Evolutionary conservation across 1,284 basidiomycete species (phyloP), one percentile per base, ranked within the genome.

Genomic region (Takashimella koratensis): DNA sequence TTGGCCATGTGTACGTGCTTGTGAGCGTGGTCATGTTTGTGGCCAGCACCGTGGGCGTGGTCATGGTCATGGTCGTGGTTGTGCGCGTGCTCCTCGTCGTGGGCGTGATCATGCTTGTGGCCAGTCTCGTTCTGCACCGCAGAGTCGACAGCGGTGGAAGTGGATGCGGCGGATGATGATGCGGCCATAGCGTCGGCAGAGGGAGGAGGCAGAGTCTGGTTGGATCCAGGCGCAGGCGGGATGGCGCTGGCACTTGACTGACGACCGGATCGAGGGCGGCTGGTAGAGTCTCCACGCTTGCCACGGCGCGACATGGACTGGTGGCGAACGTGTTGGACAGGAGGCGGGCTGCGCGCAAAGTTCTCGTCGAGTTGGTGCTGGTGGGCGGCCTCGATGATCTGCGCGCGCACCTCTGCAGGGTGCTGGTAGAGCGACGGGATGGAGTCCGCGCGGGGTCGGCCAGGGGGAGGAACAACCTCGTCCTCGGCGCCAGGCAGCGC

Each of bases 371-470:
- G 30, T 27, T 60, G 49, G 39, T 72, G 72, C 51, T 75, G 71
- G 12, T 70, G 83, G 3, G 93, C 93, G 23, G 89, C 85, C 71
- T 91, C 86, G 45, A 94, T 87, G 51, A 97, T 84, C 46, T 86
- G 86, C 1, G 90, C 91, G 22, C 93, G 86, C 1, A 90, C 94
- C 40, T 88, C 87, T 13, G 86, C 90, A 0, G 93, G 94, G 68
- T 96, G 91, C 51, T 71, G 69, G 62, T 73, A 77, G 10, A 77
- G 64, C 5, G 73, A 75, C 2, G 65, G 64, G 45, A 75, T 66
- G 11, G 76, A 76, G 46, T 77, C 71, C 45, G 66, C 55, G 21
- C 73, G 67, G 30, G 30, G 10, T 8, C 30, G 30, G 25, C 52
- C 53, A 13, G 56, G 62, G 24, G 51, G 48, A 10, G 22, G 70